phyloP scores from a whole-genome alignment of 1,284 basidiomycete species.

The Mycosarcoma maydis region DNA sequence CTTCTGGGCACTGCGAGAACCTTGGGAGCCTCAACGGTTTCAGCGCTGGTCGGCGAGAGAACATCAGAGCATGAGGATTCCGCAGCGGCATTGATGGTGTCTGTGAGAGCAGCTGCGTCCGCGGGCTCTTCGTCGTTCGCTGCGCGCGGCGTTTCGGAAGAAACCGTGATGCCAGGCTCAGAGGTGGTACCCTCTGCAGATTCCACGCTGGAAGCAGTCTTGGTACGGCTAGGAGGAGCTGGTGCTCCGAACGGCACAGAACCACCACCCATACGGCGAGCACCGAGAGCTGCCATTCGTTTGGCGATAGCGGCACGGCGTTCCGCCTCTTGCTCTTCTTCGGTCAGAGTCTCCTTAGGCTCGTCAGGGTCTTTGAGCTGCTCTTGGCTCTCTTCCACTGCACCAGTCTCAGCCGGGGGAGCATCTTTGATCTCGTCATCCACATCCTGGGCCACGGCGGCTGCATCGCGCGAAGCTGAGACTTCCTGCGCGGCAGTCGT shows the following conservation, averaged over 20 bases:
- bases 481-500: conserved; percentile 1
- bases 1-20: conserved; percentile 55
- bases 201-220: conserved; percentile 17
- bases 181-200: conserved; percentile 27
- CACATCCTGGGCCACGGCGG: conserved; percentile 2
- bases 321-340: conserved; percentile 56
- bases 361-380: conserved; percentile 11
- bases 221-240: conserved; percentile 21
- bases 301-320: conserved; percentile 57
- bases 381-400: conserved; percentile 2
- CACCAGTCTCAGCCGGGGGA: conserved; percentile 3
- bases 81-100: neutral
- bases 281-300: conserved; percentile 64
- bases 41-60: conserved; percentile 10
- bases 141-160: conserved; percentile 7
- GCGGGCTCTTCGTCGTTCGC: conserved; percentile 3
- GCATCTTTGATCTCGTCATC: conserved; percentile 3
- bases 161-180: conserved; percentile 40
- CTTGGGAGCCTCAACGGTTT: conserved; percentile 29
- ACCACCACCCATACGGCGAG: conserved; percentile 56
- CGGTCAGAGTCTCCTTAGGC: conserved; percentile 27
- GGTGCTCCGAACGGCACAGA: conserved; percentile 39
- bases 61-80: neutral
- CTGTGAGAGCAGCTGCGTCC: neutral
- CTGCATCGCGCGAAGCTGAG: neutral